Conservation (phyloP, 2,329 filamentous ascomycete species). For the Penicillium sp. region DNA sequence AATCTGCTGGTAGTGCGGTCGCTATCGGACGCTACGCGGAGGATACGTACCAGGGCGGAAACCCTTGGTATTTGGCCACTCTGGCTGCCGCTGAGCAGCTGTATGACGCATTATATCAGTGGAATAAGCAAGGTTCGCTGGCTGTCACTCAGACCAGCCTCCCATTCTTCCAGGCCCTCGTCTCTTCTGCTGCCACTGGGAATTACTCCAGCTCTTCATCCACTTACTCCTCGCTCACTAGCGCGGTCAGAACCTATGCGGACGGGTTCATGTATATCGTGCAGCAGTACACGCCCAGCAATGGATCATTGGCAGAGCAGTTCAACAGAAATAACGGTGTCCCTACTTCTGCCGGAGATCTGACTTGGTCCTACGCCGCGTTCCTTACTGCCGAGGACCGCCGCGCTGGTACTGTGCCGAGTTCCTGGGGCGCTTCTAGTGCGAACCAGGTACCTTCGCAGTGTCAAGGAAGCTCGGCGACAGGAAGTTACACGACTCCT, state of each 20-base stretch:
- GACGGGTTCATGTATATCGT: conserved; percentile 56
- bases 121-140: conserved; percentile 64
- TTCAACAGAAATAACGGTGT: conserved; percentile 35
- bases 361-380: conserved; percentile 46
- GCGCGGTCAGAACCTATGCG: conserved; percentile 63
- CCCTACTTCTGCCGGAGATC: conserved; percentile 36
- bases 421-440: conserved; percentile 8
- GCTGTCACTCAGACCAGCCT: conserved; percentile 65
- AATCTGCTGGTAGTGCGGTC: conserved; percentile 32
- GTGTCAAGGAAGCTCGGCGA: conserved; percentile 12
- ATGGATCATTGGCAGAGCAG: conserved; percentile 37
- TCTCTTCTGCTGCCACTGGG: conserved; percentile 58
- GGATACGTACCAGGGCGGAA: conserved; percentile 73
- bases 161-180: conserved; percentile 69
- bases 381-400: conserved; percentile 32
- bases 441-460: conserved; percentile 10
- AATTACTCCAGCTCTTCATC: conserved; percentile 62
- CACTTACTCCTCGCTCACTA: conserved; percentile 57
- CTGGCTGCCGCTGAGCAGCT: conserved; percentile 78
- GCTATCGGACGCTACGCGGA: conserved; percentile 66
- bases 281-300: conserved; percentile 27
- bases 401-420: conserved; percentile 7
- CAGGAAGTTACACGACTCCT: conserved; percentile 10
- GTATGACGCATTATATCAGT: conserved; percentile 73
- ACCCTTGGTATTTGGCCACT: conserved; percentile 69